phyloP scores from a whole-genome alignment of 2,329 filamentous ascomycete genomes.

The Neonectria neomacrospora region DNA sequence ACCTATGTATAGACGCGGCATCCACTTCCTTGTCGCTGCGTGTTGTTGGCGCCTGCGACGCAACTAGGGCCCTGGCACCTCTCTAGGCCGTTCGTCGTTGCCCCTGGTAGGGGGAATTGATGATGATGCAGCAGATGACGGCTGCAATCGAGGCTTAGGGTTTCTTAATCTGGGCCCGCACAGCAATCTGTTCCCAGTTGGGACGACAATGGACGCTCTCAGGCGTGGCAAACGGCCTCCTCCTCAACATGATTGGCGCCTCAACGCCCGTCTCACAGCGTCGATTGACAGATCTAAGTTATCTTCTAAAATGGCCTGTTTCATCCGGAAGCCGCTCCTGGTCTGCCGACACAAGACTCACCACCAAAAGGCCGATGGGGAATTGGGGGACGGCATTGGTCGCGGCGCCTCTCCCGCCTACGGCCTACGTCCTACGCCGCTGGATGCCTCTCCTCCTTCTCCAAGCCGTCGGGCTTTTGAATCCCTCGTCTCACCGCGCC shows the following conservation, averaged over 20 bases:
- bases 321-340: conserved; percentile 13
- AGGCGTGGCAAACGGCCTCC: conserved; percentile 9
- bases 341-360: conserved; percentile 3
- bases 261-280: conserved; percentile 14
- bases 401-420: conserved; percentile 13
- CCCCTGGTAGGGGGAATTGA: conserved; percentile 28
- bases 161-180: conserved; percentile 35
- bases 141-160: conserved; percentile 41
- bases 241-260: conserved; percentile 18
- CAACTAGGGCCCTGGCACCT: conserved; percentile 16
- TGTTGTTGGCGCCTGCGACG: conserved; percentile 11
- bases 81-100: conserved; percentile 19
- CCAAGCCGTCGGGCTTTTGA: conserved; percentile 2
- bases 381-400: conserved; percentile 1
- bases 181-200: conserved; percentile 19
- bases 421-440: neutral
- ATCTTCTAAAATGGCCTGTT: conserved; percentile 16
- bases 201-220: conserved; percentile 21
- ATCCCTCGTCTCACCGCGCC: conserved; percentile 9
- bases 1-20: conserved; percentile 11
- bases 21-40: conserved; percentile 23
- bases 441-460: conserved; percentile 1
- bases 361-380: conserved; percentile 3
- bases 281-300: conserved; percentile 23
- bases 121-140: conserved; percentile 39